These are phyloP conservation scores for Choiromyces venosus DNA, from an alignment of 495 filamentous ascomycete species.

Conservation along the genomic window DNA sequence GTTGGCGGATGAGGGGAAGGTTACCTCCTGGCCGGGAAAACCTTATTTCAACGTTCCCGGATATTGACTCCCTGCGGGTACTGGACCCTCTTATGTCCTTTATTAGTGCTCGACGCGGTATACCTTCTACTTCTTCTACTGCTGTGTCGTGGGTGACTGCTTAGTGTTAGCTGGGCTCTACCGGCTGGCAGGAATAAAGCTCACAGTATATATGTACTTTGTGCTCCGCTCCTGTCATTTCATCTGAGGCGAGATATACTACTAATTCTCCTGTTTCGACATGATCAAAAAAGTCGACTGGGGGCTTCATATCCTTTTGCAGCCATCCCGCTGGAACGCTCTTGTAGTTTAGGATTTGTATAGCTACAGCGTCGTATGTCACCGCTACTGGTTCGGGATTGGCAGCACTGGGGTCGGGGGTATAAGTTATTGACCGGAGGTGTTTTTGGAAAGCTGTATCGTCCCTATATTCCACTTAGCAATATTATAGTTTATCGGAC, in stretches of 20 bases:
- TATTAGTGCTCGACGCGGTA: not conserved
- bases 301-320: not conserved
- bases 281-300: not conserved
- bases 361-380: not conserved
- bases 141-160: not conserved
- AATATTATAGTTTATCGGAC: not conserved
- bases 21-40: not conserved
- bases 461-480: not conserved
- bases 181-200: not conserved
- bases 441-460: not conserved
- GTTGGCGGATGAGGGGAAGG: not conserved
- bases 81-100: not conserved
- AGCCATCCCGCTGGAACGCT: not conserved
- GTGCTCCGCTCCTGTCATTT: not conserved
- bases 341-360: conserved; percentile 7
- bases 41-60: conserved; percentile 1
- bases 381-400: not conserved
- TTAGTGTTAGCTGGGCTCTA: not conserved
- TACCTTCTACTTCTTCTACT: not conserved
- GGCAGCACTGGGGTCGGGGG: not conserved
- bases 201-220: conserved; percentile 1
- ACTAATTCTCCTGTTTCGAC: not conserved
- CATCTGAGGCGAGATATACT: not conserved
- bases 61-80: not conserved
- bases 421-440: not conserved